These are phyloP conservation scores for Epichloe bromicola DNA, from an alignment of 2,329 filamentous ascomycete genomes.

Conservation along the genomic window DNA sequence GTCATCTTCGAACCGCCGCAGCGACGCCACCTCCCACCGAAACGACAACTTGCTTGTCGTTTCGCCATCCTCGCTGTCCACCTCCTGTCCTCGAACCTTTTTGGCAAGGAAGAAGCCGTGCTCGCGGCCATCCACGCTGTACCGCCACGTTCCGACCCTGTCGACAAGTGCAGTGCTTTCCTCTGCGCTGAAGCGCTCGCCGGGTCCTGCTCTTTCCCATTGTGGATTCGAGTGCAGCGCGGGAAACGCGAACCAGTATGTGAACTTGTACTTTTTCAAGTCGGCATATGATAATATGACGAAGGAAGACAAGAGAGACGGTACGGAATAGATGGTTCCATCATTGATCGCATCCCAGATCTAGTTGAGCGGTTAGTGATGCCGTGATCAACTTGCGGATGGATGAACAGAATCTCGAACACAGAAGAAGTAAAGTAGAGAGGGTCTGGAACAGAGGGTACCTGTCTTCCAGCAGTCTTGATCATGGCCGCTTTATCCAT, in stretches of 20 bases:
- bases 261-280: constrained; percentile 93
- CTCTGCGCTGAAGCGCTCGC: constrained; percentile 43
- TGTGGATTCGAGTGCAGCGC: constrained; percentile 77
- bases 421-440: background rate
- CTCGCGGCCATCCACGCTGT: constrained; percentile 67
- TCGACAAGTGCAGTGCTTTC: constrained; percentile 76
- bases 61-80: constrained; percentile 38
- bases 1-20: constrained; percentile 69
- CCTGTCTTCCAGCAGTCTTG: constrained; percentile 64
- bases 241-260: constrained; percentile 97
- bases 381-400: background rate
- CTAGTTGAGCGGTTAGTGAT: constrained; percentile 27
- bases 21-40: constrained; percentile 62
- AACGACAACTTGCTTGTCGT: constrained; percentile 41
- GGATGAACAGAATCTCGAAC: background rate
- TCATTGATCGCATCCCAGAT: constrained; percentile 98
- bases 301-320: constrained; percentile 82
- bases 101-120: constrained; percentile 95
- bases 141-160: constrained; percentile 75
- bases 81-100: constrained; percentile 38
- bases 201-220: constrained; percentile 54
- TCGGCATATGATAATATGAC: constrained; percentile 85
- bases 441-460: constrained; percentile 21
- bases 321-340: constrained; percentile 89
- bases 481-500: constrained; percentile 69